A percentile compares a stretch with the other conserved stretches of the same genome.
Evolutionary conservation across 2,329 filamentous ascomycete species (phyloP).

Genomic region (Fusarium falciforme): DNA sequence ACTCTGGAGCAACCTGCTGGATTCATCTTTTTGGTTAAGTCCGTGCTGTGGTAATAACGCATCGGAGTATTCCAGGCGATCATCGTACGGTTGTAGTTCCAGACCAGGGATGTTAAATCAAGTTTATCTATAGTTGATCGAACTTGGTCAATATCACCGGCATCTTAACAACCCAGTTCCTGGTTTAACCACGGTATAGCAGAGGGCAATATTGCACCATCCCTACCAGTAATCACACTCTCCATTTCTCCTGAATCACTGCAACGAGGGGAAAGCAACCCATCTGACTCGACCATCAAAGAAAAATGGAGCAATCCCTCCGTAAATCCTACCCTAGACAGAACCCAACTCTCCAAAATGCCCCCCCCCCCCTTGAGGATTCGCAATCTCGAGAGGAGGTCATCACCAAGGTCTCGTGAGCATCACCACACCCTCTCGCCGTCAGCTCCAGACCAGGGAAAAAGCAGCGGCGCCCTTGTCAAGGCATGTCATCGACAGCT

Average conservation of each 20-base stretch:
- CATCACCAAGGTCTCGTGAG: conserved; percentile 34
- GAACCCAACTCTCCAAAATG: background rate
- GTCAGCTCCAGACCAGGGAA: background rate
- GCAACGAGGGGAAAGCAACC: background rate
- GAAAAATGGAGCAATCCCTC: conserved; percentile 5
- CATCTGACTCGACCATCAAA: conserved; percentile 4
- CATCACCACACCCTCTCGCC: conserved; percentile 28
- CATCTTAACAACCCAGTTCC: background rate
- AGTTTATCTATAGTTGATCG: background rate
- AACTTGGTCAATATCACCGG: background rate
- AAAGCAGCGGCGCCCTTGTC: conserved; percentile 23
- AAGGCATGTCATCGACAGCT: conserved; percentile 23
- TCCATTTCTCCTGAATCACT: conserved; percentile 14
- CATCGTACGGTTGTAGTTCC: background rate
- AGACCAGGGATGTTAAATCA: background rate
- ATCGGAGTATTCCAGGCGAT: conserved; percentile 8
- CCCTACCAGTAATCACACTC: background rate
- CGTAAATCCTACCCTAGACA: conserved; percentile 28
- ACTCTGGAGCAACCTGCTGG: background rate
- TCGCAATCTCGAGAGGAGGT: conserved; percentile 15
- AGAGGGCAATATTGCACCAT: conserved; percentile 13
- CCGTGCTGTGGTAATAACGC: conserved; percentile 15
- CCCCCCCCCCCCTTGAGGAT: conserved; percentile 10
- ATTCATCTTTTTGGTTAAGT: background rate
- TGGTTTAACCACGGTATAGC: conserved; percentile 9